Evolutionary conservation across 1,284 basidiomycete species (phyloP), one percentile per base, ranked within the genome.

Genomic region (Sporisorium graminicola): DNA sequence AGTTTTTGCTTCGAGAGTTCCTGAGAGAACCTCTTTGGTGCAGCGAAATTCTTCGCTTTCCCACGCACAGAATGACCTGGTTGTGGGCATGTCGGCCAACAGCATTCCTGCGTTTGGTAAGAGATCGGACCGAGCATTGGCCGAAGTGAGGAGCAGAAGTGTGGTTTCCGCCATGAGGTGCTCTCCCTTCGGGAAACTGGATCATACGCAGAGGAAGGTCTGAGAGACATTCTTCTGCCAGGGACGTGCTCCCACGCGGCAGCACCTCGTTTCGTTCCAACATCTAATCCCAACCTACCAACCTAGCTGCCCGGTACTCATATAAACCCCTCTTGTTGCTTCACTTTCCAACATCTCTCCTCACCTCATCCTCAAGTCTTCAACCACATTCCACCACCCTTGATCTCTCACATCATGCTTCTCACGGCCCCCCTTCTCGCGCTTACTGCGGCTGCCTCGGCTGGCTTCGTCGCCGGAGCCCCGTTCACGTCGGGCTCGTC

Each of bases 401-500:
- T 14, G 22, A 35, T 9, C 12, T 44, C n/a, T 12, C 18, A 5
- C 49, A 61, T 27, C 7, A 68, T 68, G 66, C 59, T 46, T n/a
- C 44, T 63, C 12, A 27, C 31, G 7, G 5, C 29, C 24, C 26
- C 55, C 16, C 22, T 68, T 22, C 24, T 58, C 16, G 29, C 31
- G n/a, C 22, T 58, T 1, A 12, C 55, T 1, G 49, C n/a, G n/a
- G n/a, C 33, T 31, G 29, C 29, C 10, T 31, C 29, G 10, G 29
- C 29, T 5, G 26, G 4, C 24, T 9, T 40, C 2, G 58, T 42
- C 16, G 12, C 31, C 1, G 58, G 47, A 7, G 58, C 65, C 5
- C 58, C 65, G 9, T 62, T 62, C 26, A 40, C 31, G 27, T 4
- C n/a, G n/a, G n/a, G n/a, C n/a, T n/a, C n/a, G n/a, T n/a, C n/a